phyloP scores from a whole-genome alignment of 1,139 yeast genomes.

The Pichia sp. region DNA sequence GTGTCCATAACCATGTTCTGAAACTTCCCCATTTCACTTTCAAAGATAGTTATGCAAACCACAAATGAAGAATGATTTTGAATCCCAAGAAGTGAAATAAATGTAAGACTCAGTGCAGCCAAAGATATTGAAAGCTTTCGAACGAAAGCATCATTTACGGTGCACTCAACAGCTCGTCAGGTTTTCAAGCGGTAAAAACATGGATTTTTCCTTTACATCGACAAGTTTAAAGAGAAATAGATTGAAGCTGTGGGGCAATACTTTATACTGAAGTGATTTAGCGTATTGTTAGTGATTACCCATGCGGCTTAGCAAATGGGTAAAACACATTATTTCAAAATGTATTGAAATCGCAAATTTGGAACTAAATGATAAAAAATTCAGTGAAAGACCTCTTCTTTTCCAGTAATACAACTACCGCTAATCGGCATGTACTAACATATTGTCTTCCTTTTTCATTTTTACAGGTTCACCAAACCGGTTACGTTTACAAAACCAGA shows the following conservation, averaged over 20 bases:
- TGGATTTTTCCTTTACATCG: too few species aligned
- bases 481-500: slow-evolving; percentile 98
- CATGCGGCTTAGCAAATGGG: too few species aligned
- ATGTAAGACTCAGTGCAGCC: background rate
- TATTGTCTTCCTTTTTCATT: slow-evolving; percentile 2
- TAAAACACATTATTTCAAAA: too few species aligned
- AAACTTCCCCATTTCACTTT: too few species aligned
- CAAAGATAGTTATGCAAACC: background rate
- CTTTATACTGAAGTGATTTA: too few species aligned
- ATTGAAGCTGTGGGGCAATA: too few species aligned
- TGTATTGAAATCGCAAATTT: background rate
- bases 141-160: background rate
- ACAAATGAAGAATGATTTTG: background rate
- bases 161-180: too few species aligned
- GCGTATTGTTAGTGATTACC: too few species aligned
- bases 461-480: slow-evolving; percentile 90
- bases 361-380: background rate
- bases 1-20: too few species aligned
- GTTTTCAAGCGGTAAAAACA: too few species aligned
- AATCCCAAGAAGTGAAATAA: background rate
- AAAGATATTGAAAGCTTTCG: background rate
- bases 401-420: background rate
- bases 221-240: too few species aligned
- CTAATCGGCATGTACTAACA: slow-evolving; percentile 19
- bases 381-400: background rate